Evolutionary conservation across 495 filamentous ascomycete genomes (phyloP).

Genomic region (Aspergillus steynii): DNA sequence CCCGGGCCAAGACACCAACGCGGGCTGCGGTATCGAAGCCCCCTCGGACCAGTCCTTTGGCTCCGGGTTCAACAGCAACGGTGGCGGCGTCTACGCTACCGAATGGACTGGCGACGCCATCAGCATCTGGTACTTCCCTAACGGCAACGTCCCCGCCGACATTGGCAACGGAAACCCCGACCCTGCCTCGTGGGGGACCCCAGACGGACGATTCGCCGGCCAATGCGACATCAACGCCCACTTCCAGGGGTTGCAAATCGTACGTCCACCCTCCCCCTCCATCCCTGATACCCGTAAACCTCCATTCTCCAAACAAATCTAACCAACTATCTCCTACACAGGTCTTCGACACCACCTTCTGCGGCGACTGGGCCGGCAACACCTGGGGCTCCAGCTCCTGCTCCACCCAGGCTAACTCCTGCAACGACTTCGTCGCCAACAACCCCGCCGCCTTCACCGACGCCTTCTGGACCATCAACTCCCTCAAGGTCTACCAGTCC

Average conservation of each 20-base stretch:
- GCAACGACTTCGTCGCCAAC: constrained; percentile 62
- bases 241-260: constrained; percentile 65
- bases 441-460: constrained; percentile 60
- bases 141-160: constrained; percentile 51
- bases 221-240: constrained; percentile 60
- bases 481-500: constrained; percentile 60
- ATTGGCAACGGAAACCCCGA: constrained; percentile 51
- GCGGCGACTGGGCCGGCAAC: constrained; percentile 62
- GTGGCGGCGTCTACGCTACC: constrained; percentile 63
- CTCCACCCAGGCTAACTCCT: constrained; percentile 48
- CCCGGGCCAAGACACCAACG: constrained; percentile 44
- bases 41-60: constrained; percentile 49
- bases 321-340: constrained; percentile 13
- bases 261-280: constrained; percentile 20
- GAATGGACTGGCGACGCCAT: constrained; percentile 64
- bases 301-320: background rate
- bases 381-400: constrained; percentile 37
- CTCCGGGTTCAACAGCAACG: constrained; percentile 53
- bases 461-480: constrained; percentile 68
- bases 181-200: constrained; percentile 59
- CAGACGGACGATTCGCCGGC: constrained; percentile 58
- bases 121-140: constrained; percentile 60
- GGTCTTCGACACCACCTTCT: constrained; percentile 68
- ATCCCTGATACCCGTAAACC: background rate
- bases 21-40: constrained; percentile 53